Conservation (phyloP, 2,329 filamentous ascomycete species). For the Colletotrichum endophyticum region DNA sequence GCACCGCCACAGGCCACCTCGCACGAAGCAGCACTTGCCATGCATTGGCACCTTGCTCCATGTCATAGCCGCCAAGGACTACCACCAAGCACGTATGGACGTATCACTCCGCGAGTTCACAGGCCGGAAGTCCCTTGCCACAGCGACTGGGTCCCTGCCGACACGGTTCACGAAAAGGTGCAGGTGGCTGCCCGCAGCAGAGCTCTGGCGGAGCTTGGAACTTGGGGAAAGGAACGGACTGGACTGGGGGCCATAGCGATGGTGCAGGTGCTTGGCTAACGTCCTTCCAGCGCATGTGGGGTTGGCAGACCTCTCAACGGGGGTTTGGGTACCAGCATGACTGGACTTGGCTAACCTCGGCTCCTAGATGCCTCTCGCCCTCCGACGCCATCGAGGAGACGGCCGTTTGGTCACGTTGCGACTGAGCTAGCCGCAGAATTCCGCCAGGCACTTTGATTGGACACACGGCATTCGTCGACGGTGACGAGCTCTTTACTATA, state of each 20-base stretch:
- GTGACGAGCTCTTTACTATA: not conserved
- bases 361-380: not conserved
- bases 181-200: not conserved
- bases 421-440: not conserved
- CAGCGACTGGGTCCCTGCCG: not conserved
- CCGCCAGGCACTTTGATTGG: not conserved
- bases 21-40: not conserved
- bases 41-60: not conserved
- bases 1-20: constrained; percentile 11
- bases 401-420: not conserved
- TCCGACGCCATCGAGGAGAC: not conserved
- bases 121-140: not conserved
- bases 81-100: not conserved
- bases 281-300: not conserved
- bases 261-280: not conserved
- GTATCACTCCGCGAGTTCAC: not conserved
- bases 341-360: not conserved
- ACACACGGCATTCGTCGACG: not conserved
- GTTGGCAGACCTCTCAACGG: not conserved
- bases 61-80: not conserved
- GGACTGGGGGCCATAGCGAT: not conserved
- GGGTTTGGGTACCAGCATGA: not conserved
- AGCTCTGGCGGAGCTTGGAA: not conserved
- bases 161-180: not conserved
- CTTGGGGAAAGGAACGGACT: not conserved